Base-by-base conservation (phyloP, 257 asterid genomes). In the Solanum sejunctum region DNA sequence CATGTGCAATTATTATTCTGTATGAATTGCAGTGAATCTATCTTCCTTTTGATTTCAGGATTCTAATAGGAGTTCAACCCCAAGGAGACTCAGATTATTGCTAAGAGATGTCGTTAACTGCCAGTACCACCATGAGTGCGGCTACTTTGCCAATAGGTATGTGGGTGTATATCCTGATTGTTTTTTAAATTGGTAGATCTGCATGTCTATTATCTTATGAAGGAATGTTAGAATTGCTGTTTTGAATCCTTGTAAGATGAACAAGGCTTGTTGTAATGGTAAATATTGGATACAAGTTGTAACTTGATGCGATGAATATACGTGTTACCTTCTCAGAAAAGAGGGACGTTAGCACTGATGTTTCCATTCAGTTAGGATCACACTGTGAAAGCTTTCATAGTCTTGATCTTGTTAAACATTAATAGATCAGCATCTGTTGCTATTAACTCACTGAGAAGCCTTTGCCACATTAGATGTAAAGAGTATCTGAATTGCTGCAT, bases 51-150 rank as follows among this genome's bases (percentile, higher is more conserved):
- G 17, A 78, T 26, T 78, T 54, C 28, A 78, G 64, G 82, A 78
- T 41, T 71, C 20, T 26, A 12, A 5, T 20, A 10, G 32, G 55
- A 41, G 55, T 41, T 41, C 17, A 20, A 43, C 43, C 55, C 11
- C 32, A 41, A 32, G 79, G 79, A 78, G 82, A 78, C 61, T 11
- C 82, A 78, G 64, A 9, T 16, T 23, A 66, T 84, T 84, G 63
- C 81, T 71, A 75, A 84, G 78, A 66, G 83, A 89, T 93, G 94
- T 81, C 92, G 7, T 85, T 86, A 61, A 85, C 86, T 81, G 85
- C 92, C 73, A 85, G 85, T 57, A 28, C 92, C 75, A 73, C 86
- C 66, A 82, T 86, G n/a, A 56, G 84, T 79, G 67, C 97, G 3
- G 18, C 88, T 21, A 61, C 89, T 10, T 51, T 89, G 39, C 88